Base-by-base conservation (phyloP, 805 yeast genomes). In the Spathaspora gorwiae region DNA sequence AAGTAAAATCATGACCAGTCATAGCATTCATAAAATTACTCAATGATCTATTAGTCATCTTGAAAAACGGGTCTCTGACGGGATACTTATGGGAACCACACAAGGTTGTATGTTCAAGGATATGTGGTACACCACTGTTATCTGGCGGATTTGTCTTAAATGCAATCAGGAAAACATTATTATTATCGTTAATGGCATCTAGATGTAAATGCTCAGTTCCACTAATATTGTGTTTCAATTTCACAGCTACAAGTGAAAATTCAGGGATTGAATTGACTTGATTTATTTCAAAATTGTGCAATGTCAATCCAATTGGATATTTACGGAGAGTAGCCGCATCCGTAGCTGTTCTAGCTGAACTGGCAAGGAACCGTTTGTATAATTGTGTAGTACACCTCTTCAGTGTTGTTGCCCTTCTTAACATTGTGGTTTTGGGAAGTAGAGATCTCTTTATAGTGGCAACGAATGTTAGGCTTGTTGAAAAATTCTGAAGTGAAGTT, bases 21-120 rank as follows among this genome's bases (percentile, higher is more conserved):
- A 94, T 88, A 7, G 99, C 99, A 62, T 94, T 94, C 99, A 94
- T 94, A 65, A 90, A 94, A 62, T 89, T 94, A 31, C 97, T 83
- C 56, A 94, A 69, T n/a, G 97, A 89, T 51, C 97, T 70, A 62
- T 90, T 92, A 47, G 92, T 73, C 99, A 94, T 94, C 62, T 92
- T 92, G 78, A 94, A 94, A 64, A 94, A 94, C 1, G 99, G 99
- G 65, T 94, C 99, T 53, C 97, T 74, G 1, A 94, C 97, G 2
- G 97, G 97, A 62, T 81, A 94, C 59, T 84, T 86, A 46, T 78
- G 73, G 1, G 97, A 90, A 2, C 99, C 99, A 68, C 99, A 94
- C 31, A 94, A 69, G 1, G 98, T 90, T 6, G 97, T 90, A 64
- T 94, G 99, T 62, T 94, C 99, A 47, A 94, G 66, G 46, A 94